Conservation (phyloP, 2,329 filamentous ascomycete species). For the Ascochyta koolunga region DNA sequence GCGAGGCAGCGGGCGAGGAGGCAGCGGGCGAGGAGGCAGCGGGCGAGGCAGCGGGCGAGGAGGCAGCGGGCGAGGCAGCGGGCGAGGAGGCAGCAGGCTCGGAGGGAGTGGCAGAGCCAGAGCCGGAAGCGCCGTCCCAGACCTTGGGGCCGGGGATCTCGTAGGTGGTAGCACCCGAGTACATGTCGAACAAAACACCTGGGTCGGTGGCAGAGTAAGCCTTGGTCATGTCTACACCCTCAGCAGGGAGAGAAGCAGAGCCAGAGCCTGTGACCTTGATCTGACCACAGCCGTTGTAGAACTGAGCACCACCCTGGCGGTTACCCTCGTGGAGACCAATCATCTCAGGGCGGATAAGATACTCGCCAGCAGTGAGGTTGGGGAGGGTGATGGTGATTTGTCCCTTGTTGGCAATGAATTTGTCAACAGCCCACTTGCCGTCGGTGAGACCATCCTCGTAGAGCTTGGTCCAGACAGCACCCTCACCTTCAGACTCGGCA, state of each 20-base stretch:
- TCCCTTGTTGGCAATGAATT: conserved; percentile 50
- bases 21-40: conserved; percentile 18
- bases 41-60: conserved; percentile 15
- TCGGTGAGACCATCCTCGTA: conserved; percentile 45
- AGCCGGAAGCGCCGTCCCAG: conserved; percentile 35
- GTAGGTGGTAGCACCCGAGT: conserved; percentile 43
- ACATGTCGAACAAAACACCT: conserved; percentile 51
- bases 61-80: conserved; percentile 13
- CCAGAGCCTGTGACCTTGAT: conserved; percentile 46
- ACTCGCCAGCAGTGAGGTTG: conserved; percentile 46
- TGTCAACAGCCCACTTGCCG: conserved; percentile 48
- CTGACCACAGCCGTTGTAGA: conserved; percentile 53
- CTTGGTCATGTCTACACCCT: conserved; percentile 54
- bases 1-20: conserved; percentile 13
- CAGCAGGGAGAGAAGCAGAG: conserved; percentile 33
- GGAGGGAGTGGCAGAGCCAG: conserved; percentile 19
- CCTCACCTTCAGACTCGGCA: conserved; percentile 51
- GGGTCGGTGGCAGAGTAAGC: conserved; percentile 49
- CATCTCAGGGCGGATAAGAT: conserved; percentile 52
- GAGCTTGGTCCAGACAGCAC: conserved; percentile 58
- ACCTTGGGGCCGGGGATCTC: conserved; percentile 49
- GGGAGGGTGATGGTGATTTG: conserved; percentile 49
- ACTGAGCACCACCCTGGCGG: conserved; percentile 46
- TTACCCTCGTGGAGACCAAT: conserved; percentile 51
- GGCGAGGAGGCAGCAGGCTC: conserved; percentile 15